Percentiles rank a stretch among this genome's conserved stretches.
These are phyloP conservation scores for Fusarium neocosmosporiellum DNA, from an alignment of 2,329 filamentous ascomycete species.

Conservation along the genomic window DNA sequence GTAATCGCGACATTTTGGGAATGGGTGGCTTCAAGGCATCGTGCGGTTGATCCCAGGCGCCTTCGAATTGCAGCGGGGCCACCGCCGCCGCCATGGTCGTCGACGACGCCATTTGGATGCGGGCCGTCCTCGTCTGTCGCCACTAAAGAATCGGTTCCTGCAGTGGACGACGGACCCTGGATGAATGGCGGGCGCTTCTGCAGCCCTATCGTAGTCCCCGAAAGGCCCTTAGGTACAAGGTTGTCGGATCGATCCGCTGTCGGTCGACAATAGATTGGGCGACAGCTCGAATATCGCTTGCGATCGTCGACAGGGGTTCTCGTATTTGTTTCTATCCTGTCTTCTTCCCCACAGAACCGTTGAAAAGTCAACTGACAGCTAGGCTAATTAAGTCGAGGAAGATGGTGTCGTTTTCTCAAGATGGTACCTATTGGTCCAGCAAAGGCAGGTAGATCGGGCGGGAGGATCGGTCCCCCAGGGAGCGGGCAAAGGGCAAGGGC, in stretches of 20 bases:
- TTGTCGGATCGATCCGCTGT: slow-evolving; percentile 30
- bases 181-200: slow-evolving; percentile 20
- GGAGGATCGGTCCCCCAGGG: background rate
- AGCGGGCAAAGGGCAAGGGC: background rate
- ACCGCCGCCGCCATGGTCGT: slow-evolving; percentile 14
- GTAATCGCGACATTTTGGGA: slow-evolving; percentile 46
- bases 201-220: slow-evolving; percentile 34
- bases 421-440: background rate
- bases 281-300: slow-evolving; percentile 11
- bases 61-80: slow-evolving; percentile 28
- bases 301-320: slow-evolving; percentile 34
- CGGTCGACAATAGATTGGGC: slow-evolving; percentile 22
- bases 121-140: slow-evolving; percentile 2
- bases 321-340: slow-evolving; percentile 1
- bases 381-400: background rate
- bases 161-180: slow-evolving; percentile 31
- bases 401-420: background rate
- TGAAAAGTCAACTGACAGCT: background rate
- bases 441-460: background rate
- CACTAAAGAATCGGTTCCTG: slow-evolving; percentile 33
- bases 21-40: slow-evolving; percentile 30
- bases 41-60: slow-evolving; percentile 21
- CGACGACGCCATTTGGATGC: slow-evolving; percentile 23
- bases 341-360: slow-evolving; percentile 1
- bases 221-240: slow-evolving; percentile 22